Evolutionary conservation across 2,329 filamentous ascomycete genomes (phyloP).

Genomic region (Arthrinium phaeospermum): DNA sequence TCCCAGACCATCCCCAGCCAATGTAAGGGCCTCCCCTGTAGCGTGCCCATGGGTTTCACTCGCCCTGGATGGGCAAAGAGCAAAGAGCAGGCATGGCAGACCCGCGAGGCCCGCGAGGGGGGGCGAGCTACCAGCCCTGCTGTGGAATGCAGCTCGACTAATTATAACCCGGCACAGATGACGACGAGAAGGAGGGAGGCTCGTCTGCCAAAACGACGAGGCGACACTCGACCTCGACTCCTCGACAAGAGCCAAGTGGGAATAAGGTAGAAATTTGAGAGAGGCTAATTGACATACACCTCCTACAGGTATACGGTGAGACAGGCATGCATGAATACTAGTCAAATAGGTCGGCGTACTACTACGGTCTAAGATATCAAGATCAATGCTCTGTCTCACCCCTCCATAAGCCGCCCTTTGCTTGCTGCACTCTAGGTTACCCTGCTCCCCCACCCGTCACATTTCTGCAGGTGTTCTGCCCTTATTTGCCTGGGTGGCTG

Average conservation of each 20-base stretch:
- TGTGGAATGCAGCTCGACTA: not conserved
- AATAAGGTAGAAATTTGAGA: not conserved
- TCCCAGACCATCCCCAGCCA: not conserved
- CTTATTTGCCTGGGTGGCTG: not conserved
- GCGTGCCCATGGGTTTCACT: not conserved
- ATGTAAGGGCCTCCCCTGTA: conserved; percentile 6
- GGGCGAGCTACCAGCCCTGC: not conserved
- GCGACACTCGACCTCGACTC: not conserved
- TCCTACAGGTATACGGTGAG: not conserved
- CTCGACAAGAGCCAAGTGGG: not conserved
- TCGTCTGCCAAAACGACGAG: not conserved
- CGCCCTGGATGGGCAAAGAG: not conserved
- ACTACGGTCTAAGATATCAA: not conserved
- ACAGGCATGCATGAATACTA: not conserved
- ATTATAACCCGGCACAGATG: not conserved
- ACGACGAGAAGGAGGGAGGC: not conserved
- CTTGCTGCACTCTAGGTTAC: not conserved
- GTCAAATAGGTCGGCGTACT: not conserved
- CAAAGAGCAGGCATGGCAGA: not conserved
- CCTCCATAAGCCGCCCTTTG: not conserved
- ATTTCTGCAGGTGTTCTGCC: not conserved
- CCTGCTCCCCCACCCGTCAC: not conserved
- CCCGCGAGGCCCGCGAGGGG: not conserved
- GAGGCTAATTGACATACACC: not conserved
- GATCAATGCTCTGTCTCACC: not conserved